Evolutionary conservation across 2,329 filamentous ascomycete genomes (phyloP), one percentile per base, ranked within the genome.

Genomic region (Sclerotinia trifoliorum): DNA sequence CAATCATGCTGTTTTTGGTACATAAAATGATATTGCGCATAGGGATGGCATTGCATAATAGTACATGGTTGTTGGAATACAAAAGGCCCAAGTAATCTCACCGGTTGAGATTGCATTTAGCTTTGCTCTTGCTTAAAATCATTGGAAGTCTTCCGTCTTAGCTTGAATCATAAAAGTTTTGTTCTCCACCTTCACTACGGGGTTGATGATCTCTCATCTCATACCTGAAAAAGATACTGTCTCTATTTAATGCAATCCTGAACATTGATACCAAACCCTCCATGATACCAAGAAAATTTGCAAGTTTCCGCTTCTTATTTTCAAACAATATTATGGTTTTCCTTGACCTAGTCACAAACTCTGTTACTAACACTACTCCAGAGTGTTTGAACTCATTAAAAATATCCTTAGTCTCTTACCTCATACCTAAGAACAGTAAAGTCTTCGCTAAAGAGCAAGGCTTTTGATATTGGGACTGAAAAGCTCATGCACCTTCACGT

Each of bases 401-500:
- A 35, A 35, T 5, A 49, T 49, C 49, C 29, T 15, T 15, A 46
- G 15, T 49, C 10, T 35, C 54, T 62, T n/a, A 29, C 44, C 21
- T 21, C 21, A 24, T n/a, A 49, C 21, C 5, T n/a, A 35, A 10
- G 26, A 62, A 32, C 26, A 24, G 35, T 11, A n/a, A 49, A 62
- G 13, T 24, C 49, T 65, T 55, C 3, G 15, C 49, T 46, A n/a
- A 11, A 49, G 56, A 57, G 42, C 35, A 29, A 46, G 24, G 29
- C 62, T 55, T 29, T n/a, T 19, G 44, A 17, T 5, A 44, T 46
- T 39, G 32, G 29, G n/a, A 52, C 26, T 56, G 24, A 26, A 63
- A 65, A 49, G 32, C 35, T 17, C 35, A 65, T 52, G 62, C 48
- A 52, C 35, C 24, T 52, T 46, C 52, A 39, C 7, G 10, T 56